phyloP scores from a whole-genome alignment of 2,329 filamentous ascomycete species.

The Colletotrichum euphorbiae region DNA sequence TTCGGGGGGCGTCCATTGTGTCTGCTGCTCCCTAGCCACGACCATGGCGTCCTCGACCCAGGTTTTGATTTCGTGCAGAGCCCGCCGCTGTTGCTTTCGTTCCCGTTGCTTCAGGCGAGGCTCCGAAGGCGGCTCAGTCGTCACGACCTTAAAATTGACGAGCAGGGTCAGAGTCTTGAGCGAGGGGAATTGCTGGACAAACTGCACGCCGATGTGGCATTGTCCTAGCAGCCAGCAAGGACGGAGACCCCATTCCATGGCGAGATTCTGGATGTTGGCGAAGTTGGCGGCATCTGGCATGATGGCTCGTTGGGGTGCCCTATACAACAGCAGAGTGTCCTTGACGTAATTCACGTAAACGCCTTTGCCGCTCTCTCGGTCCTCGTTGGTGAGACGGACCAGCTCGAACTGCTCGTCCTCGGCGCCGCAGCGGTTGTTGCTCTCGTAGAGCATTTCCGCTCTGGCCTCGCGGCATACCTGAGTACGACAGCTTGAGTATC shows the following conservation, averaged over 20 bases:
- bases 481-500: background rate
- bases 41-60: slow-evolving; percentile 4
- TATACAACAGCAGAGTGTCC: slow-evolving; percentile 25
- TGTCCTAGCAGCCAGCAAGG: slow-evolving; percentile 27
- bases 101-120: slow-evolving; percentile 10
- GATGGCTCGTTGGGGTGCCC: background rate
- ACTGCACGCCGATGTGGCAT: background rate
- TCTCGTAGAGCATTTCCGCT: background rate
- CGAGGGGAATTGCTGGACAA: slow-evolving; percentile 26
- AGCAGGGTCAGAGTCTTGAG: slow-evolving; percentile 27
- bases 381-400: background rate
- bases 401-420: slow-evolving; percentile 8
- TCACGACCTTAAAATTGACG: slow-evolving; percentile 16
- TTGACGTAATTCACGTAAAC: slow-evolving; percentile 11
- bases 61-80: slow-evolving; percentile 13
- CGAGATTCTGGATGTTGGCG: slow-evolving; percentile 24
- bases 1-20: slow-evolving; percentile 1
- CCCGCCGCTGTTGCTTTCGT: slow-evolving; percentile 5
- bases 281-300: slow-evolving; percentile 21
- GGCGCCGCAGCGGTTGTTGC: background rate
- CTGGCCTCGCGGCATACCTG: slow-evolving; percentile 25
- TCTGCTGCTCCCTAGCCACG: background rate
- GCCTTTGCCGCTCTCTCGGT: background rate
- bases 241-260: slow-evolving; percentile 37
- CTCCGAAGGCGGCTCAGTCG: slow-evolving; percentile 1